A percentile compares a stretch with the other conserved stretches of the same genome.
Conservation (phyloP, 116 monocot genomes). For the Iris pallida region DNA sequence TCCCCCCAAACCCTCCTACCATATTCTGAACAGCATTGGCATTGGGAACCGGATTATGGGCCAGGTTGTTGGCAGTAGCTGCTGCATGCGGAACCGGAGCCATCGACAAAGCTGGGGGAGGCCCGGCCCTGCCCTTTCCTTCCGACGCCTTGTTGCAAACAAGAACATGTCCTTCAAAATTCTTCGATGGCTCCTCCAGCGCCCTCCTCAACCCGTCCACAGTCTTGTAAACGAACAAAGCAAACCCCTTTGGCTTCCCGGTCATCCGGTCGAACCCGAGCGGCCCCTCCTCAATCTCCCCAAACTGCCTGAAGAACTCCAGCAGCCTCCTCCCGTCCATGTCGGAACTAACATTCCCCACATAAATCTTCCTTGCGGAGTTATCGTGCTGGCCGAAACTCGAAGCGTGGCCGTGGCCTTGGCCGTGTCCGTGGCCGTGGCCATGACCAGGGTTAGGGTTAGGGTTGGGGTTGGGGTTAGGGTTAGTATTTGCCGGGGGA, state of each 20-base stretch:
- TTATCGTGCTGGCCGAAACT: not conserved
- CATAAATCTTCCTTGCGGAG: constrained; percentile 9
- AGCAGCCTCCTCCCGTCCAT: constrained; percentile 3
- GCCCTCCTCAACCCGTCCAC: constrained; percentile 9
- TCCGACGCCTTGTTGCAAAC: constrained; percentile 7
- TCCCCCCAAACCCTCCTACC: constrained; percentile 16
- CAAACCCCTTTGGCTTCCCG: constrained; percentile 19
- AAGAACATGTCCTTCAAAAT: constrained; percentile 14
- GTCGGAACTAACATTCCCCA: constrained; percentile 8
- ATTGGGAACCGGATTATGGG: not conserved
- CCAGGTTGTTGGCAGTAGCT: not conserved
- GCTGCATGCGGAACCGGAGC: not conserved
- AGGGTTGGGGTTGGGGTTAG: not conserved
- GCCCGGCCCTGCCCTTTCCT: constrained; percentile 8
- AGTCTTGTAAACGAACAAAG: constrained; percentile 14
- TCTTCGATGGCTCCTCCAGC: constrained; percentile 13
- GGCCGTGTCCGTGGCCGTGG: not conserved
- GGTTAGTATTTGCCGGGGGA: not conserved
- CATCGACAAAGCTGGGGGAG: not conserved
- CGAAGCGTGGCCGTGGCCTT: too few relatives aligned
- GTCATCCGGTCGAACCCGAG: constrained; percentile 11
- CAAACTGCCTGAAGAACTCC: constrained; percentile 18
- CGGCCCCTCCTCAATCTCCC: constrained; percentile 24
- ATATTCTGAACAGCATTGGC: constrained; percentile 5
- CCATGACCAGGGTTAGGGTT: not conserved